phyloP scores from a whole-genome alignment of 768 basidiomycete species.

The Suillus weaverae region DNA sequence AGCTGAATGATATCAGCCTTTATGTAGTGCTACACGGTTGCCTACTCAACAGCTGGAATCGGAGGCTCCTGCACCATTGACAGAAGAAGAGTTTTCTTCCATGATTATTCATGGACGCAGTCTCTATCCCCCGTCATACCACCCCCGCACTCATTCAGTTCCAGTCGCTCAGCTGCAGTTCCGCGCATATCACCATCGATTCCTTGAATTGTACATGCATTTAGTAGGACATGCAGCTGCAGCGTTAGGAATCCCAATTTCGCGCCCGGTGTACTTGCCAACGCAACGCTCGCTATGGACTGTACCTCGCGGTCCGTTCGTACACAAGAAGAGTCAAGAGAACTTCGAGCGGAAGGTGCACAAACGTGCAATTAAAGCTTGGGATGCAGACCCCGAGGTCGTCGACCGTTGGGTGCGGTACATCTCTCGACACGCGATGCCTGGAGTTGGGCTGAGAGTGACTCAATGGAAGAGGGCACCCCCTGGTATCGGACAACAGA shows the following conservation, averaged over 20 bases:
- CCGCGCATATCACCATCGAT: conserved; percentile 66
- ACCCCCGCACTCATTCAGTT: conserved; percentile 62
- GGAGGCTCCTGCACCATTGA: conserved; percentile 19
- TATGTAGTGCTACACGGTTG: neutral
- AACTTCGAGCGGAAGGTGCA: conserved; percentile 89
- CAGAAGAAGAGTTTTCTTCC: conserved; percentile 47
- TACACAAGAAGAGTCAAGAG: conserved; percentile 92
- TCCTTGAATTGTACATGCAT: conserved; percentile 78
- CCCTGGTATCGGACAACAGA: conserved; percentile 48
- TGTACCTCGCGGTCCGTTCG: conserved; percentile 82
- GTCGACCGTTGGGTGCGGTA: conserved; percentile 82
- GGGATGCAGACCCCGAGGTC: conserved; percentile 79
- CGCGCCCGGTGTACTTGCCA: conserved; percentile 64
- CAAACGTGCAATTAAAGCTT: conserved; percentile 86
- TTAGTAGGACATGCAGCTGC: conserved; percentile 83
- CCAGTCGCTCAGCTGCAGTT: conserved; percentile 85
- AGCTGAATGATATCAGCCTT: neutral
- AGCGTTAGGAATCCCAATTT: conserved; percentile 80
- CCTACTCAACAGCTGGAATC: neutral
- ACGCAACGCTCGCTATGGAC: conserved; percentile 82
- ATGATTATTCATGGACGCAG: conserved; percentile 63
- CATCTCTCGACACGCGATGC: conserved; percentile 68
- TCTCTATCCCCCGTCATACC: conserved; percentile 51
- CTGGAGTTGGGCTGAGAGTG: conserved; percentile 85
- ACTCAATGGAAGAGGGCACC: conserved; percentile 73